phyloP scores from a whole-genome alignment of 768 basidiomycete genomes.

The Cytidiella melzeri region DNA sequence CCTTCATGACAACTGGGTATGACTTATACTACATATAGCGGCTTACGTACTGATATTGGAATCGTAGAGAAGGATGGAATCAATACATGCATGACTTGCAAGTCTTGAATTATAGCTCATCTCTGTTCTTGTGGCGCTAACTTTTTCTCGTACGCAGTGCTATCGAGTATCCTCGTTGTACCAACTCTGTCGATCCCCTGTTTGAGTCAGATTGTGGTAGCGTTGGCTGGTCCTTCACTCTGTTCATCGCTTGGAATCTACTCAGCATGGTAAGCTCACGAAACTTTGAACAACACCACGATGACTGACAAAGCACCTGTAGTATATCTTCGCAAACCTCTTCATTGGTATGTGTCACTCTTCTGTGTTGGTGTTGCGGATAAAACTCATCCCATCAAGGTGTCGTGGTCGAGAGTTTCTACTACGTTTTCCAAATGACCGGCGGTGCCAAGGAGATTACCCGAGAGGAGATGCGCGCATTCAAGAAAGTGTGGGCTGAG shows the following conservation, averaged over 20 bases:
- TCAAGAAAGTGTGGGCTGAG: constrained; percentile 92
- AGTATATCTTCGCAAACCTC: constrained; percentile 97
- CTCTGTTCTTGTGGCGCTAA: not conserved
- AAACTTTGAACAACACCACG: too few relatives aligned
- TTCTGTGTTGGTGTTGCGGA: too few relatives aligned
- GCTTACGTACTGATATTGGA: constrained; percentile 4
- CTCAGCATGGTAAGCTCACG: constrained; percentile 84
- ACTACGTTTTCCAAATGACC: constrained; percentile 88
- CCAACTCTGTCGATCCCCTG: constrained; percentile 38
- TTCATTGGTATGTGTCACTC: constrained; percentile 62
- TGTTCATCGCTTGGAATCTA: constrained; percentile 95
- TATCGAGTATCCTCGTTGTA: constrained; percentile 75
- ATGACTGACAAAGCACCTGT: too few relatives aligned
- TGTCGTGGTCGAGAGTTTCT: constrained; percentile 94
- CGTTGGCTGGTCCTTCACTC: constrained; percentile 68
- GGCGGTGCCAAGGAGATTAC: constrained; percentile 78
- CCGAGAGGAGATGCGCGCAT: constrained; percentile 86
- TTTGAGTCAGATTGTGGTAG: constrained; percentile 86
- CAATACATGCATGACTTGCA: constrained; percentile 97
- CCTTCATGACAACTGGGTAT: constrained; percentile 91
- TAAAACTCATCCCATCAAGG: too few relatives aligned
- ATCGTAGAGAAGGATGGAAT: constrained; percentile 87
- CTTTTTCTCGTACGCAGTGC: constrained; percentile 42
- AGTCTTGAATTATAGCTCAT: constrained; percentile 21
- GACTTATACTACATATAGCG: constrained; percentile 18